Evolutionary conservation across 495 filamentous ascomycete genomes (phyloP), one percentile per base, ranked within the genome.

Genomic region (Ramalina peruviana): DNA sequence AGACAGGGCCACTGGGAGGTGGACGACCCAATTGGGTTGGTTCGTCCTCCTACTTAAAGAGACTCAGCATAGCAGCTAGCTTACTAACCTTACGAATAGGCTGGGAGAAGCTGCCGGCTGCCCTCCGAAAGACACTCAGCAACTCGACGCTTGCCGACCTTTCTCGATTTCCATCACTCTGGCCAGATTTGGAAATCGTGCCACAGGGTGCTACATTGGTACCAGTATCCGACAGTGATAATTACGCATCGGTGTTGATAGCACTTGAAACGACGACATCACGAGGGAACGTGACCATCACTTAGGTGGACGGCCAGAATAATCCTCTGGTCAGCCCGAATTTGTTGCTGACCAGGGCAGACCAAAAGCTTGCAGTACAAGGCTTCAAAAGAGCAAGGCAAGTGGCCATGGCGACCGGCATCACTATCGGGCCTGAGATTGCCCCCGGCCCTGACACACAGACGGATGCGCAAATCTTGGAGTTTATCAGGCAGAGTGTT

Each of bases 131-230:
- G 1, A 49, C 30, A 1, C 60, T 71, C 36, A 56, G 54, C 12
- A 50, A 57, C 30, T 16, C 17, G 1, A 64, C 67, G 0, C 42
- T 50, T 11, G 21, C 36, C 0, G 55, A 61, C 30, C 57, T 79
- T 13, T 42, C 56, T n/a, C 10, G 47, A 16, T 73, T 75, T 42
- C 67, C 76, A 1, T 40, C 50, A 1, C 75, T 81, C 59, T 82
- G 78, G 78, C 79, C 78, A 12, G 78, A 81, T 40, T 57, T 76
- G 13, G 75, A 81, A 62, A 74, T 70, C 50, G 39, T 75, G 38
- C 19, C 56, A 7, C 36, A 59, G 13, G 33, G 44, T 16, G 62
- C 52, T 62, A 49, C 43, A 20, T 60, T 30, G 53, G 55, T 16
- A 27, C 30, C 33, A 50, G 46, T 15, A 26, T 37, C 1, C 7